Evolutionary conservation across 192 early-diverging fungal genomes (phyloP).

Genomic region (Backusella mclennaniae): DNA sequence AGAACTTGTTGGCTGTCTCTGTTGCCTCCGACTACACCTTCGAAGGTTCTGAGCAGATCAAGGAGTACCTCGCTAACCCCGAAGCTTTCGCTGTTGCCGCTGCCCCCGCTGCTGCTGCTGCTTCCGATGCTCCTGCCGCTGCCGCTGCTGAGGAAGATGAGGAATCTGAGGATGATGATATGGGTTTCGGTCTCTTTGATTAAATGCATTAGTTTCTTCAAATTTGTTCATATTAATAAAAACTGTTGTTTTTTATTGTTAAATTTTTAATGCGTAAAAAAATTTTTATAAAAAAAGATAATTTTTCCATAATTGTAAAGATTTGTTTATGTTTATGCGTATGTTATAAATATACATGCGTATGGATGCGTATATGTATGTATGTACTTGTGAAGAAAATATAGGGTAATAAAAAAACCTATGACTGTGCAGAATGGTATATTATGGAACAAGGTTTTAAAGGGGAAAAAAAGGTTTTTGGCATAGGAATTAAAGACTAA

Average conservation of each 20-base stretch:
- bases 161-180: constrained; percentile 23
- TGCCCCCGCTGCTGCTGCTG: constrained; percentile 33
- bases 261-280: not conserved
- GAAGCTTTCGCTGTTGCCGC: constrained; percentile 84
- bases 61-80: constrained; percentile 93
- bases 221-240: not conserved
- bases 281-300: not conserved
- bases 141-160: constrained; percentile 11
- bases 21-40: constrained; percentile 91
- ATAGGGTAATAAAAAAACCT: not conserved
- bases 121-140: not conserved
- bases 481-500: not conserved
- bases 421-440: not conserved
- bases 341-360: not conserved
- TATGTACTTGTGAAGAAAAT: not conserved
- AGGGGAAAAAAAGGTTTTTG: not conserved
- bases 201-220: constrained; percentile 10
- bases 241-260: not conserved
- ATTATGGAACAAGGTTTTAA: not conserved
- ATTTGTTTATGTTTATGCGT: not conserved
- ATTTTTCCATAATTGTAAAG: constrained; percentile 3
- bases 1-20: constrained; percentile 92
- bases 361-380: not conserved
- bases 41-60: constrained; percentile 87
- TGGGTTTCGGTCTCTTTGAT: constrained; percentile 36